Conservation (phyloP, 768 basidiomycete genomes). For the Mycena capillaripes region DNA sequence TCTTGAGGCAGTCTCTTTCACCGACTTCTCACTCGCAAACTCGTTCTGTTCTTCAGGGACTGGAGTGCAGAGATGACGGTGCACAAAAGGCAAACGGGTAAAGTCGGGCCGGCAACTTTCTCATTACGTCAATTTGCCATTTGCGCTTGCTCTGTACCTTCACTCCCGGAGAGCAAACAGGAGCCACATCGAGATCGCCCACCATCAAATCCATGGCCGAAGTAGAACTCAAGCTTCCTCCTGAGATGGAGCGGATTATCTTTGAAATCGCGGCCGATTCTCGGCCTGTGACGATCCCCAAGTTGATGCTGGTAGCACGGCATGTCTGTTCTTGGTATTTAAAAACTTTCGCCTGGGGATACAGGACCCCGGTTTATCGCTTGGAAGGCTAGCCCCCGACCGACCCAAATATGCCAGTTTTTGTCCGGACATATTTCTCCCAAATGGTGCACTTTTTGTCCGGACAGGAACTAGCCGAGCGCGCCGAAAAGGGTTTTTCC, state of each 20-base stretch:
- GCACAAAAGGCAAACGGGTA: neutral
- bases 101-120: conserved; percentile 1
- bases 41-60: neutral
- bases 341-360: too few species aligned
- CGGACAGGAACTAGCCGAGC: too few species aligned
- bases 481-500: too few species aligned
- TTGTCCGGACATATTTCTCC: too few species aligned
- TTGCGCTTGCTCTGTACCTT: neutral
- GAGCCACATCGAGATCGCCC: neutral
- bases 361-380: too few species aligned
- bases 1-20: conserved; percentile 1
- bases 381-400: too few species aligned
- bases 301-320: neutral
- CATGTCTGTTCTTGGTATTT: neutral
- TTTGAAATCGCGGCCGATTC: neutral
- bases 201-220: neutral
- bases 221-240: neutral
- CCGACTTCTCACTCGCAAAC: neutral
- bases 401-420: too few species aligned
- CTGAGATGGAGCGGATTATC: neutral
- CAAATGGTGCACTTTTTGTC: too few species aligned
- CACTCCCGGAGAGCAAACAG: neutral
- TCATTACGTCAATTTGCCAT: conserved; percentile 2
- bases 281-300: conserved; percentile 4
- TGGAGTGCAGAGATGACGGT: neutral